Percentiles rank a stretch among this genome's conserved stretches.
Conservation (phyloP, 352 stramenopile genomes). For the Phytophthora fragariae region DNA sequence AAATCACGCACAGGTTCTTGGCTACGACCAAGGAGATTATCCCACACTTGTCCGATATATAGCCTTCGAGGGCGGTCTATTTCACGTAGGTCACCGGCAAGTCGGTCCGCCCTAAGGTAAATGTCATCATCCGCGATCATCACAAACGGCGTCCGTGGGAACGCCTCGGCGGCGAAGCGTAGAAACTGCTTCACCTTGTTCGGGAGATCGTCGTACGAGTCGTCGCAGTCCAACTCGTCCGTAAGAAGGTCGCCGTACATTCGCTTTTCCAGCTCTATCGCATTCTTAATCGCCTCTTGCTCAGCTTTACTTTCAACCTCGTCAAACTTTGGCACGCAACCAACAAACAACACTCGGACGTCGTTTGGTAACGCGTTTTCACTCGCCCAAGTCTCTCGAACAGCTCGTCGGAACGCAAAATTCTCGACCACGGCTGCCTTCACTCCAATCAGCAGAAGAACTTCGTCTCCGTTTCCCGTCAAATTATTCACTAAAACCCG, state of each 20-base stretch:
- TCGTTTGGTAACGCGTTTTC: constrained; percentile 12
- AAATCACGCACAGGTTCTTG: constrained; percentile 37
- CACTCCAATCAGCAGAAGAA: constrained; percentile 53
- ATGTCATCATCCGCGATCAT: constrained; percentile 70
- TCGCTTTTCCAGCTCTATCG: constrained; percentile 40
- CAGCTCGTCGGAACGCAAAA: constrained; percentile 40
- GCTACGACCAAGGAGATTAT: constrained; percentile 25
- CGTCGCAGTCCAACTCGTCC: constrained; percentile 53
- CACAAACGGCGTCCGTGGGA: constrained; percentile 39
- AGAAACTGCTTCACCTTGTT: constrained; percentile 70
- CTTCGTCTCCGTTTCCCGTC: not conserved
- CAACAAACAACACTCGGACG: constrained; percentile 50
- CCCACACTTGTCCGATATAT: constrained; percentile 34
- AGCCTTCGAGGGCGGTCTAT: not conserved
- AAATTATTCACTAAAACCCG: not conserved
- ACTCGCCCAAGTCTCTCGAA: constrained; percentile 56
- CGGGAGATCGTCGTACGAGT: constrained; percentile 57
- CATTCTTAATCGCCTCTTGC: constrained; percentile 15
- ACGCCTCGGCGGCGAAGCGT: constrained; percentile 26
- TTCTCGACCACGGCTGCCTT: constrained; percentile 52
- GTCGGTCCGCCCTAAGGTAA: constrained; percentile 43
- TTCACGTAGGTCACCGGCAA: constrained; percentile 12
- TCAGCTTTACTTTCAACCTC: not conserved
- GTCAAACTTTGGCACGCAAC: constrained; percentile 27
- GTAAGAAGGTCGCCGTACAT: constrained; percentile 51